phyloP scores from a whole-genome alignment of 2,329 filamentous ascomycete genomes.

The Fusarium udum region DNA sequence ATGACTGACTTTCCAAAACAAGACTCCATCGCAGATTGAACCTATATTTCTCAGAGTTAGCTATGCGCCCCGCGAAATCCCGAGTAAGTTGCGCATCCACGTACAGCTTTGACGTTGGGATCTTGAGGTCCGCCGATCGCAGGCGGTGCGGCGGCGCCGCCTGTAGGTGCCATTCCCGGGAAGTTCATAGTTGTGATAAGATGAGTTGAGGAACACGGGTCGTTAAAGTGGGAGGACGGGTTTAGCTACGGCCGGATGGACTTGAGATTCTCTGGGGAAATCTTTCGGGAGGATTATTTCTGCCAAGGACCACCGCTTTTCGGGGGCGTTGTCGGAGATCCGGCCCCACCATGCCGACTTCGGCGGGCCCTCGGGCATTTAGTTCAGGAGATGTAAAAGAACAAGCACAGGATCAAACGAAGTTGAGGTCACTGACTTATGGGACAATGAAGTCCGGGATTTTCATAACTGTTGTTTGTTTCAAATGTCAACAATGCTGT shows the following conservation, averaged over 20 bases:
- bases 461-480: background rate
- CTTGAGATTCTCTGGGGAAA: slow-evolving; percentile 28
- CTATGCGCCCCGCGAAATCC: background rate
- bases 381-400: background rate
- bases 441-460: background rate
- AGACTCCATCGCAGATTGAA: slow-evolving; percentile 88
- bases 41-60: slow-evolving; percentile 58
- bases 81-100: slow-evolving; percentile 30
- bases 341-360: slow-evolving; percentile 39
- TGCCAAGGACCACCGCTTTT: slow-evolving; percentile 52
- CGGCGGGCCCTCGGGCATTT: background rate
- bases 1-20: slow-evolving; percentile 90
- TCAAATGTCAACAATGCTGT: background rate
- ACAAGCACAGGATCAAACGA: background rate
- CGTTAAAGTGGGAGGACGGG: slow-evolving; percentile 23
- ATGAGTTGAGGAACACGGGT: background rate
- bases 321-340: slow-evolving; percentile 14
- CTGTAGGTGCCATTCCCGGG: slow-evolving; percentile 45
- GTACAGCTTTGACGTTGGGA: slow-evolving; percentile 61
- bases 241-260: slow-evolving; percentile 28
- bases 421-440: background rate
- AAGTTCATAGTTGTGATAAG: slow-evolving; percentile 50
- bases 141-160: slow-evolving; percentile 38
- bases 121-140: slow-evolving; percentile 54
- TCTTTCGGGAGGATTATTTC: slow-evolving; percentile 50